Evolutionary conservation across 352 stramenopile species (phyloP).

Genomic region (Phytopythium delawarense): DNA sequence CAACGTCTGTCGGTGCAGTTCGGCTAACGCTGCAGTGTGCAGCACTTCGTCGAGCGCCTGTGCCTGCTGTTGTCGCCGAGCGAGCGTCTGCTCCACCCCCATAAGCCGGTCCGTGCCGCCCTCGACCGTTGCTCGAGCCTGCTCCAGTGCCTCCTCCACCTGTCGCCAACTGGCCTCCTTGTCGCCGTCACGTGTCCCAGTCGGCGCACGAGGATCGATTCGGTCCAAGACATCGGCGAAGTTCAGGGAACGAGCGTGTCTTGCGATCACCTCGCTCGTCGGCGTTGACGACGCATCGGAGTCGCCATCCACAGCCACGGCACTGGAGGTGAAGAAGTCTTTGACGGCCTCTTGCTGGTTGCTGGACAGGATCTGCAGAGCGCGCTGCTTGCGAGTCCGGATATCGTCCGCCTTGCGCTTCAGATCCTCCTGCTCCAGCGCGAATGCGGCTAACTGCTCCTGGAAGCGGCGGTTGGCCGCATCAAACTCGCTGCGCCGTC

Average conservation of each 20-base stretch:
- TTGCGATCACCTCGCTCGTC: slow-evolving; percentile 5
- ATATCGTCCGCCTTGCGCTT: slow-evolving; percentile 27
- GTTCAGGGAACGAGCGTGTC: slow-evolving; percentile 17
- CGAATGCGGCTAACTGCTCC: slow-evolving; percentile 33
- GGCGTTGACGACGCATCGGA: slow-evolving; percentile 3
- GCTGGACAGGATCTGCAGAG: slow-evolving; percentile 49
- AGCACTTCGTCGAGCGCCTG: slow-evolving; percentile 6
- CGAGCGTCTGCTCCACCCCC: slow-evolving; percentile 22
- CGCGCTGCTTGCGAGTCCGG: slow-evolving; percentile 34
- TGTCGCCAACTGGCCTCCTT: slow-evolving; percentile 20
- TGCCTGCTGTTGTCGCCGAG: slow-evolving; percentile 23
- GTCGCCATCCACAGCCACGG: too few relatives aligned
- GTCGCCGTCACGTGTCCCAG: slow-evolving; percentile 20
- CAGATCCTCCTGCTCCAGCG: slow-evolving; percentile 32
- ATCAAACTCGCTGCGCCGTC: slow-evolving; percentile 29
- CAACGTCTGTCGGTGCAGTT: background rate
- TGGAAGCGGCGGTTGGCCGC: slow-evolving; percentile 23
- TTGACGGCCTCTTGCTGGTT: slow-evolving; percentile 55
- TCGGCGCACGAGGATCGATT: slow-evolving; percentile 31
- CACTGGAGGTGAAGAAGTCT: slow-evolving; percentile 27
- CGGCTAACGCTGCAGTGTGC: background rate
- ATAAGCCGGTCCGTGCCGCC: slow-evolving; percentile 15
- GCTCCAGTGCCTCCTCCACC: slow-evolving; percentile 18
- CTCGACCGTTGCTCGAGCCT: slow-evolving; percentile 24
- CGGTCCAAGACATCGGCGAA: slow-evolving; percentile 37